A percentile compares a stretch with the other conserved stretches of the same genome.
Evolutionary conservation across 108 stramenopile genomes (phyloP).

Genomic region (Cyclostephanos invisitatus): DNA sequence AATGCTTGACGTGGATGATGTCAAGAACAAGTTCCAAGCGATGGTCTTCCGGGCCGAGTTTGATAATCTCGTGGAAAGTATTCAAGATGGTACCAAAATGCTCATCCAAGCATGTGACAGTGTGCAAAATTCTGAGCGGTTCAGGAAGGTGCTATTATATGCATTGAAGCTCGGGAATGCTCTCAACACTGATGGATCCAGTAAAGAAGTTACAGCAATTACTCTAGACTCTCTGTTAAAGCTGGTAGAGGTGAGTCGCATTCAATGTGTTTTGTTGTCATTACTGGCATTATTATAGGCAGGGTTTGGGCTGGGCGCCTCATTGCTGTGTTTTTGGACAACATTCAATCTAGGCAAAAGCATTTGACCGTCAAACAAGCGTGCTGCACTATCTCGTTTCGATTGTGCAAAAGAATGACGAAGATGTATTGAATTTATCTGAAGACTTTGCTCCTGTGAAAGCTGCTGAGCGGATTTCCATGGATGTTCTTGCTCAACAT

Average conservation of each 20-base stretch:
- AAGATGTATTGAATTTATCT: slow-evolving; percentile 42
- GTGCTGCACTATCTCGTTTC: slow-evolving; percentile 51
- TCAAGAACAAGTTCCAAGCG: slow-evolving; percentile 43
- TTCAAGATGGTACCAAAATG: slow-evolving; percentile 37
- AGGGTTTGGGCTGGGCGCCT: not conserved
- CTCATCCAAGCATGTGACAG: slow-evolving; percentile 47
- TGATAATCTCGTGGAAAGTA: slow-evolving; percentile 33
- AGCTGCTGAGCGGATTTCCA: slow-evolving; percentile 46
- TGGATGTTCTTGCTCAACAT: slow-evolving; percentile 38
- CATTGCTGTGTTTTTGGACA: not conserved
- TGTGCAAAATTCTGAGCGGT: slow-evolving; percentile 46
- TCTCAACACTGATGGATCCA: slow-evolving; percentile 42
- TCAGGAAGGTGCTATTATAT: slow-evolving; percentile 44
- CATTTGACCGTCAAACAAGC: slow-evolving; percentile 50
- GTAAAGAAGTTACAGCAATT: slow-evolving; percentile 44
- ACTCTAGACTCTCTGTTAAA: slow-evolving; percentile 46
- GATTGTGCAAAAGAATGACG: slow-evolving; percentile 50
- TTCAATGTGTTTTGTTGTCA: not conserved
- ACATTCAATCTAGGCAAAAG: slow-evolving; percentile 31
- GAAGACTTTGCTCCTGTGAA: slow-evolving; percentile 48
- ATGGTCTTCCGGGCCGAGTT: slow-evolving; percentile 51
- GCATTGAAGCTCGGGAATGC: slow-evolving; percentile 49
- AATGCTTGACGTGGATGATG: slow-evolving; percentile 49
- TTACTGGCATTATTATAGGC: no score
- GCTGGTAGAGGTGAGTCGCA: slow-evolving; percentile 33